Evolutionary conservation across 2,329 filamentous ascomycete species (phyloP), one percentile per base, ranked within the genome.

Genomic region (Xylariales sp.): DNA sequence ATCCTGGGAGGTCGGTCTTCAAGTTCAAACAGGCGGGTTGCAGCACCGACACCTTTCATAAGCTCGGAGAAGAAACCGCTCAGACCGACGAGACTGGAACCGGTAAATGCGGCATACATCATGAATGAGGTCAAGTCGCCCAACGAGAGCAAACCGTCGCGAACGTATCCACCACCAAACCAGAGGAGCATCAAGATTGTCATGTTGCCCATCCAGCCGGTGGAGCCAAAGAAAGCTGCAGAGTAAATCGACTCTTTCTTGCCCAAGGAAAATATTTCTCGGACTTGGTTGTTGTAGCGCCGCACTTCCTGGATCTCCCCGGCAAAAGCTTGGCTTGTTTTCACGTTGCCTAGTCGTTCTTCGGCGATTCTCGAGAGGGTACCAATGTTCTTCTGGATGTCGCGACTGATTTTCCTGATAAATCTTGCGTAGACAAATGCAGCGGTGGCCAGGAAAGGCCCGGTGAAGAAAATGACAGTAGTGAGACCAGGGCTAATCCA

Each of bases 41-140:
- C 93, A 29, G 93, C 93, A 53, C 94, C 93, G 4, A 95, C 91
- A 29, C 94, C 94, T 63, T 98, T 98, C 93, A 98, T 98, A 44
- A 98, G 74, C 59, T 98, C 93, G 0, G 90, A 95, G 63, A 96
- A 98, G 66, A 98, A 98, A 40, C 87, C 88, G 4, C 89, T 95
- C 2, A 98, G 71, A 4, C 93, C 93, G 51, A 97, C 95, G 46
- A 98, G 77, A 62, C 88, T 95, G 33, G 87, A 93, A 4, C 80
- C 80, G 6, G 80, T 78, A 60, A 82, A 97, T 4, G 88, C 91
- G 4, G 90, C 95, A 62, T 97, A 98, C 91, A 98, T 97, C 67
- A 98, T 77, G 64, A 98, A 98, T 0, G 89, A 95, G 1, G 93
- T 94, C 29, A 98, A 67, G 48, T 98, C 91, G 51, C 93, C 93